Evolutionary conservation across 2,329 filamentous ascomycete genomes (phyloP).

Genomic region (Penicillium hesseltinei): DNA sequence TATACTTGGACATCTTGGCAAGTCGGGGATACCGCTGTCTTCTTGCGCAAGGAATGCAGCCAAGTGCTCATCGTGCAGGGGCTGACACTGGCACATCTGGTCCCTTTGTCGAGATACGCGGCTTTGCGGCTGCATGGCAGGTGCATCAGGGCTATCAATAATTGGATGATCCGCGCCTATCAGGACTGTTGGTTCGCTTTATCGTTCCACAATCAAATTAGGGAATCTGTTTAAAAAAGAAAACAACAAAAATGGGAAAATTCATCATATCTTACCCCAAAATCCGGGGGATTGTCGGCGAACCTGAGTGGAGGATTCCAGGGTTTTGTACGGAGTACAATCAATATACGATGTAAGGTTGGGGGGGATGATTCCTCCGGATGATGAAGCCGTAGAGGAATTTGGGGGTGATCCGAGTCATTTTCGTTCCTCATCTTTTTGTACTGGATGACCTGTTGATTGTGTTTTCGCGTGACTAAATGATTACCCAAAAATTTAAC

Average conservation of each 20-base stretch:
- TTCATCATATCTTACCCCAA: not conserved
- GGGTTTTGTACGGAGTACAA: not conserved
- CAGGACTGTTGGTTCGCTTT: constrained; percentile 5
- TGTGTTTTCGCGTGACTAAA: constrained; percentile 18
- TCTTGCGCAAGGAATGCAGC: constrained; percentile 5
- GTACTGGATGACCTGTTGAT: not conserved
- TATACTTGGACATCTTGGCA: not conserved
- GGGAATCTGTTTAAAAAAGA: too few relatives aligned
- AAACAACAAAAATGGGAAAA: not conserved
- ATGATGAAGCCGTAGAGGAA: not conserved
- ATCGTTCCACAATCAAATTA: not conserved
- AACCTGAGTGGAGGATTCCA: not conserved
- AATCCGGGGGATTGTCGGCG: constrained; percentile 6
- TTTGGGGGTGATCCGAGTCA: not conserved
- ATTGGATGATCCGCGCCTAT: constrained; percentile 26
- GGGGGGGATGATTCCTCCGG: not conserved
- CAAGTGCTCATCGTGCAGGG: constrained; percentile 2
- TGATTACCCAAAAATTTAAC: constrained; percentile 19
- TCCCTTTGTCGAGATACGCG: constrained; percentile 10
- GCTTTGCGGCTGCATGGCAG: constrained; percentile 22
- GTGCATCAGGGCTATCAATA: constrained; percentile 13
- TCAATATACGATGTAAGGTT: not conserved
- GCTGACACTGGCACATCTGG: constrained; percentile 6
- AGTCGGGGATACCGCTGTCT: not conserved
- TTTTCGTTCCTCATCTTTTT: not conserved